phyloP scores from a whole-genome alignment of 2,329 filamentous ascomycete species.

The Paramyrothecium roridum region DNA sequence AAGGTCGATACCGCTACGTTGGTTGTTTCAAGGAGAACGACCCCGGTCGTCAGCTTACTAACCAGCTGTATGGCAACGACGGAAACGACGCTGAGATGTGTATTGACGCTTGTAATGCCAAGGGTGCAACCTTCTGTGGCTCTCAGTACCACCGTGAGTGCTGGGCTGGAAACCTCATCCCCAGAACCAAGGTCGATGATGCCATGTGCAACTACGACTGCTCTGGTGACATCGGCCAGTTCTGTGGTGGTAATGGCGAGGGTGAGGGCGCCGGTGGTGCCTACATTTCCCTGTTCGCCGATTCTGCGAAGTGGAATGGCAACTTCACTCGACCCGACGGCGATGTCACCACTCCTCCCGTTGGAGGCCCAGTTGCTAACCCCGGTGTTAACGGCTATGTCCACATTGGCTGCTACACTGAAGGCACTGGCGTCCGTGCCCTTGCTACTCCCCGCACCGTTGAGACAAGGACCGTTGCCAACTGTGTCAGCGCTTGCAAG shows the following conservation, averaged over 20 bases:
- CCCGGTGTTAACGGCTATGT: slow-evolving; percentile 30
- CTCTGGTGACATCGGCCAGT: slow-evolving; percentile 42
- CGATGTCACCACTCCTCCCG: slow-evolving; percentile 5
- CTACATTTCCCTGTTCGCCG: slow-evolving; percentile 48
- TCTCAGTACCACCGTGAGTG: slow-evolving; percentile 50
- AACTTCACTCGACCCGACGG: slow-evolving; percentile 17
- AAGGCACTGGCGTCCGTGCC: slow-evolving; percentile 26
- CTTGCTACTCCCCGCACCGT: slow-evolving; percentile 20
- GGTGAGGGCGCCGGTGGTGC: slow-evolving; percentile 25
- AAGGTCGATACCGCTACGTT: slow-evolving; percentile 47
- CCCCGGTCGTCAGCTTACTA: slow-evolving; percentile 47
- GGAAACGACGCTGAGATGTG: slow-evolving; percentile 42
- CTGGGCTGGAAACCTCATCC: slow-evolving; percentile 50
- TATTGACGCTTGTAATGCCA: slow-evolving; percentile 36
- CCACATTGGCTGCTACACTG: slow-evolving; percentile 36
- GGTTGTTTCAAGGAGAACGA: slow-evolving; percentile 57
- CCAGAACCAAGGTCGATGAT: slow-evolving; percentile 38
- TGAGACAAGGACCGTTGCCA: slow-evolving; percentile 25
- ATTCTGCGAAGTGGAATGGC: slow-evolving; percentile 23
- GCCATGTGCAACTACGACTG: slow-evolving; percentile 51
- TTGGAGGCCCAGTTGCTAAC: slow-evolving; percentile 19
- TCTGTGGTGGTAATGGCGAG: slow-evolving; percentile 50
- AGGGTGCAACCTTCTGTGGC: slow-evolving; percentile 39
- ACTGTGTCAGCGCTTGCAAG: slow-evolving; percentile 30
- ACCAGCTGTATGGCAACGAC: slow-evolving; percentile 34